These are phyloP conservation scores for Tulasnella calospora DNA, from an alignment of 768 basidiomycete genomes.

Conservation along the genomic window DNA sequence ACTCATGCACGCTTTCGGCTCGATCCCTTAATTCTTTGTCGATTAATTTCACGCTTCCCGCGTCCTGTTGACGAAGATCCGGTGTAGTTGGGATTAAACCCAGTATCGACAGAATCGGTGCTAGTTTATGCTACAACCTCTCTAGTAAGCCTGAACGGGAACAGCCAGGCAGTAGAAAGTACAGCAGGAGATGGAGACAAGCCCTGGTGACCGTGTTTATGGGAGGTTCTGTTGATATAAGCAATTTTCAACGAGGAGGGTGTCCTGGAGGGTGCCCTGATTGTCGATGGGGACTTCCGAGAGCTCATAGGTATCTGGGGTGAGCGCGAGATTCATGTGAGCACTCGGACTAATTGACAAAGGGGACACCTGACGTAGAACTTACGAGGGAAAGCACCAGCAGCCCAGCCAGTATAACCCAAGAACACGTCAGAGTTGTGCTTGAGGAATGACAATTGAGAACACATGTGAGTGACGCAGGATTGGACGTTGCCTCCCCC, in stretches of 20 bases:
- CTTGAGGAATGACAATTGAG: conserved; percentile 15
- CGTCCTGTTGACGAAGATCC: too few relatives aligned
- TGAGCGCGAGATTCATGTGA: background rate
- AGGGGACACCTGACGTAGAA: background rate
- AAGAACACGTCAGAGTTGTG: conserved; percentile 24
- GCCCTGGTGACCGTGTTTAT: background rate
- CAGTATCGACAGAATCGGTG: background rate
- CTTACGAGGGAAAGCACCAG: conserved; percentile 19
- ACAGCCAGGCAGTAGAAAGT: background rate
- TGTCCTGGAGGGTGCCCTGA: conserved; percentile 13
- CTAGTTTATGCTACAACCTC: background rate
- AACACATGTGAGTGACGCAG: conserved; percentile 22
- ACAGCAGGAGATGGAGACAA: background rate
- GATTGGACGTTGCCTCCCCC: conserved; percentile 21
- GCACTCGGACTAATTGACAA: background rate
- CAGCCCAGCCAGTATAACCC: conserved; percentile 22
- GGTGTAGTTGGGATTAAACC: too few relatives aligned
- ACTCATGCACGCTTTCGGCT: too few relatives aligned
- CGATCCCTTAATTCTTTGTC: too few relatives aligned
- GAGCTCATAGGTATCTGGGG: background rate
- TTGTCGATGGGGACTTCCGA: conserved; percentile 3
- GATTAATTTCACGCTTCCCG: too few relatives aligned
- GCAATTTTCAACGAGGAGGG: conserved; percentile 17
- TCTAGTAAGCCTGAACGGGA: background rate
- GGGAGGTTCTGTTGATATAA: conserved; percentile 10